phyloP scores from a whole-genome alignment of 2,329 filamentous ascomycete genomes.

The Myriangium duriaei region DNA sequence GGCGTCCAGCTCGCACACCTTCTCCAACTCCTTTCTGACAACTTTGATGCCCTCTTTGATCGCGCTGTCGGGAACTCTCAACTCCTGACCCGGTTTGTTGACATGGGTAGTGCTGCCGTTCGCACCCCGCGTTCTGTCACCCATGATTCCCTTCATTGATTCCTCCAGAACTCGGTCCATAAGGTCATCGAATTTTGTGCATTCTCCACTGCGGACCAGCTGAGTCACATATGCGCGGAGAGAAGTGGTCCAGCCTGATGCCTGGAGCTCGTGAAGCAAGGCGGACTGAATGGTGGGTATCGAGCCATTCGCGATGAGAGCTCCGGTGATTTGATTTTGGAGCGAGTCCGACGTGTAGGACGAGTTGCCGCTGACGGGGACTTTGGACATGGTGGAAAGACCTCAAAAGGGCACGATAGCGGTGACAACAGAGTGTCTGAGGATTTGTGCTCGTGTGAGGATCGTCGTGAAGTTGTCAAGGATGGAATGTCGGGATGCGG shows the following conservation, averaged over 20 bases:
- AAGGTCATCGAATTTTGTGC: constrained; percentile 44
- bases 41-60: constrained; percentile 40
- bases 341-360: constrained; percentile 24
- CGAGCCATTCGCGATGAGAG: constrained; percentile 35
- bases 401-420: too few species aligned
- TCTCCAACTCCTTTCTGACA: constrained; percentile 35
- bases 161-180: constrained; percentile 40
- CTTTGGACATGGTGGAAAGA: constrained; percentile 18
- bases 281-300: constrained; percentile 44
- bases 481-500: too few species aligned
- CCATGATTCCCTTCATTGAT: constrained; percentile 23
- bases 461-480: too few species aligned
- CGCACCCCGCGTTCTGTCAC: constrained; percentile 15
- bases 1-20: constrained; percentile 11
- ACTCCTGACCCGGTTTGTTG: constrained; percentile 16
- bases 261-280: constrained; percentile 42
- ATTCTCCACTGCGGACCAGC: constrained; percentile 45
- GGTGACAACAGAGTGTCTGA: too few species aligned
- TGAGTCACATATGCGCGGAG: constrained; percentile 42
- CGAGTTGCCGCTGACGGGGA: constrained; percentile 30
- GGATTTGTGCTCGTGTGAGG: too few species aligned
- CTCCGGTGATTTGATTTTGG: constrained; percentile 30
- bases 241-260: constrained; percentile 46
- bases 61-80: constrained; percentile 26
- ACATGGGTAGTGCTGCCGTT: constrained; percentile 14